Evolutionary conservation across 768 basidiomycete genomes (phyloP).

Genomic region (Kwoniella botswanensis): DNA sequence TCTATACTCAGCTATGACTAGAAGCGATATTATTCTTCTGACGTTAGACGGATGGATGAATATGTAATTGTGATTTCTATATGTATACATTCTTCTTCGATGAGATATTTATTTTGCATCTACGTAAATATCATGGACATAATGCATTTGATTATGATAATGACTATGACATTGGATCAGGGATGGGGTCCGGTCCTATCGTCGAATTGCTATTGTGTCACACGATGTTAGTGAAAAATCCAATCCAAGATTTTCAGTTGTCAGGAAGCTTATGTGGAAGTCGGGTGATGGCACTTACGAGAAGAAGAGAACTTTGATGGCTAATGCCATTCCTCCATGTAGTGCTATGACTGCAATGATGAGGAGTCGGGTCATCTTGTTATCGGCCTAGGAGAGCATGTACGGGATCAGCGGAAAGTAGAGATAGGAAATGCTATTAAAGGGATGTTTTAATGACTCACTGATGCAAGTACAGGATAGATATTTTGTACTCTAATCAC

Average conservation of each 20-base stretch:
- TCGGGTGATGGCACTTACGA: slow-evolving; percentile 35
- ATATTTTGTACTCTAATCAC: slow-evolving; percentile 62
- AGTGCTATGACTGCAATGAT: slow-evolving; percentile 75
- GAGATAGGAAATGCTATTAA: neutral
- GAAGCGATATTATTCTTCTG: too few species aligned
- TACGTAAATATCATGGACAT: slow-evolving; percentile 5
- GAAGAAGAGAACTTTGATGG: slow-evolving; percentile 82
- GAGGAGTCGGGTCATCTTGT: slow-evolving; percentile 79
- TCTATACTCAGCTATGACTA: too few species aligned
- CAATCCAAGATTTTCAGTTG: neutral
- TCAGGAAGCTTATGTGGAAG: too few species aligned
- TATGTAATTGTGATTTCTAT: slow-evolving; percentile 5
- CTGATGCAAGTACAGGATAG: slow-evolving; percentile 85
- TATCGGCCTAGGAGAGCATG: slow-evolving; percentile 68
- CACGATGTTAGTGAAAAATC: neutral
- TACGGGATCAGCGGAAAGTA: slow-evolving; percentile 4
- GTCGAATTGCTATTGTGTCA: slow-evolving; percentile 42
- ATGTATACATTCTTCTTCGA: slow-evolving; percentile 1
- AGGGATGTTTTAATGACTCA: slow-evolving; percentile 59
- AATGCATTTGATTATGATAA: slow-evolving; percentile 2
- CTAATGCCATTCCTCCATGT: slow-evolving; percentile 79
- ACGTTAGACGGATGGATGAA: neutral
- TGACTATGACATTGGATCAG: slow-evolving; percentile 27
- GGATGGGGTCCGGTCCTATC: slow-evolving; percentile 43
- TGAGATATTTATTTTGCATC: neutral